These are phyloP conservation scores for Saccharomyces paradoxus DNA, from an alignment of 805 yeast species.

Conservation along the genomic window DNA sequence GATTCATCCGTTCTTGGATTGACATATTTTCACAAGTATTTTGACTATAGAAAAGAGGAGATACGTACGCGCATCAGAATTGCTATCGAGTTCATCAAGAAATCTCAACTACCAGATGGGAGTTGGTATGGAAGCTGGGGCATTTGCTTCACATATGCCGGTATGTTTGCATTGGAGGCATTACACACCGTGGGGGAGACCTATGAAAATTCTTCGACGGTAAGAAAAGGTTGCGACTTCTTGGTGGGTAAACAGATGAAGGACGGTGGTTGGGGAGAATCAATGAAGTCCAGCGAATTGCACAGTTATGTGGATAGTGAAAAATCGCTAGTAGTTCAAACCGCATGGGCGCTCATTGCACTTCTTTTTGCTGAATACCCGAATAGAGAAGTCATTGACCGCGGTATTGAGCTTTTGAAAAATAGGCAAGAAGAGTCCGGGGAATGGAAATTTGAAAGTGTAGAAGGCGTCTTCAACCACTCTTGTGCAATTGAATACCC, in stretches of 20 bases:
- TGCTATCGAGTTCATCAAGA: conserved; percentile 65
- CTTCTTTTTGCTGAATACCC: conserved; percentile 78
- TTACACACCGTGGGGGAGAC: conserved; percentile 57
- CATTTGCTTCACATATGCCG: conserved; percentile 88
- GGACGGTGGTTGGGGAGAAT: conserved; percentile 98
- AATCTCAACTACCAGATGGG: conserved; percentile 70
- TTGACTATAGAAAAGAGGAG: conserved; percentile 56
- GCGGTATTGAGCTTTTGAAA: conserved; percentile 58
- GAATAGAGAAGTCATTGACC: conserved; percentile 46
- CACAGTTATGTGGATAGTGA: conserved; percentile 61
- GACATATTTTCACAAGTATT: conserved; percentile 61
- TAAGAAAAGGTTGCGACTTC: conserved; percentile 77
- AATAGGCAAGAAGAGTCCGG: conserved; percentile 64
- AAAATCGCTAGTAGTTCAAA: conserved; percentile 69
- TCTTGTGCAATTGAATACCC: conserved; percentile 93
- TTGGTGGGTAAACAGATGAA: conserved; percentile 60
- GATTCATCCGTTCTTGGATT: conserved; percentile 90
- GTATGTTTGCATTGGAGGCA: conserved; percentile 97
- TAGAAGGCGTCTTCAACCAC: conserved; percentile 96
- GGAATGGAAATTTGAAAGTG: conserved; percentile 75
- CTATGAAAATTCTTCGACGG: conserved; percentile 55
- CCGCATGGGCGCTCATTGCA: conserved; percentile 88
- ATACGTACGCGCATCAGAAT: conserved; percentile 60
- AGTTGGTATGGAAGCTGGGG: conserved; percentile 99
- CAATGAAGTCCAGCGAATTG: conserved; percentile 83